These are phyloP conservation scores for Metroxylon sagu DNA, from an alignment of 176 grass and related monocot genomes.

Conservation along the genomic window DNA sequence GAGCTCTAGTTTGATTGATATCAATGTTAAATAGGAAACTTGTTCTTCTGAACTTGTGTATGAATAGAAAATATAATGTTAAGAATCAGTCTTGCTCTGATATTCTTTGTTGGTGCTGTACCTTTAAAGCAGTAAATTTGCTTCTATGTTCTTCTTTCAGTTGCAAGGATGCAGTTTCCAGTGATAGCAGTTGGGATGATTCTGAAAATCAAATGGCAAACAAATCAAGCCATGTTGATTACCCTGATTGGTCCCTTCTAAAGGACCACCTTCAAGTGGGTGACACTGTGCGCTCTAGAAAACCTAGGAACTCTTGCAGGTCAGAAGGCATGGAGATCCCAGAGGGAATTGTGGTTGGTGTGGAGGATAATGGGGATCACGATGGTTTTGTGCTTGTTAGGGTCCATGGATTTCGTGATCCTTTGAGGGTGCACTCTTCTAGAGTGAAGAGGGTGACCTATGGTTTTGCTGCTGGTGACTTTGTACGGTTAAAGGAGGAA, in stretches of 20 bases:
- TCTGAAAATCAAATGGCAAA: constrained; percentile 29
- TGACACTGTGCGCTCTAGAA: constrained; percentile 68
- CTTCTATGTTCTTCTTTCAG: constrained; percentile 26
- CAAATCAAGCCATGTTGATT: constrained; percentile 17
- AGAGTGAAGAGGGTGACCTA: constrained; percentile 55
- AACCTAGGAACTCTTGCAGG: constrained; percentile 61
- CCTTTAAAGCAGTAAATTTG: background rate
- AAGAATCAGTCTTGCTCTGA: too few species aligned
- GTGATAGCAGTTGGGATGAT: constrained; percentile 29
- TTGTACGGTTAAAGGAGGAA: constrained; percentile 67
- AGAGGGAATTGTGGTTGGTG: constrained; percentile 77
- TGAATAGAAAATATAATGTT: too few species aligned
- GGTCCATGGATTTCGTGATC: constrained; percentile 61
- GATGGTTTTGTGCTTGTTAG: constrained; percentile 64
- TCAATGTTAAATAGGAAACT: too few species aligned
- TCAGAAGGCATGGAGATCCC: constrained; percentile 72
- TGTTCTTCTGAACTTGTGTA: too few species aligned
- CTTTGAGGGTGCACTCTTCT: constrained; percentile 52
- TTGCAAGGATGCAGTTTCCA: constrained; percentile 34
- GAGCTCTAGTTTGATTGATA: too few species aligned
- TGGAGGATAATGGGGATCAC: constrained; percentile 45
- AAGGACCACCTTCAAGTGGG: constrained; percentile 74
- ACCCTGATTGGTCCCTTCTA: constrained; percentile 56
- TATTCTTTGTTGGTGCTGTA: too few species aligned
- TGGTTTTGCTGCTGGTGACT: constrained; percentile 70